A percentile compares a stretch with the other conserved stretches of the same genome.
Evolutionary conservation across 306 rosid species (phyloP).

Genomic region (Quercus wislizeni): DNA sequence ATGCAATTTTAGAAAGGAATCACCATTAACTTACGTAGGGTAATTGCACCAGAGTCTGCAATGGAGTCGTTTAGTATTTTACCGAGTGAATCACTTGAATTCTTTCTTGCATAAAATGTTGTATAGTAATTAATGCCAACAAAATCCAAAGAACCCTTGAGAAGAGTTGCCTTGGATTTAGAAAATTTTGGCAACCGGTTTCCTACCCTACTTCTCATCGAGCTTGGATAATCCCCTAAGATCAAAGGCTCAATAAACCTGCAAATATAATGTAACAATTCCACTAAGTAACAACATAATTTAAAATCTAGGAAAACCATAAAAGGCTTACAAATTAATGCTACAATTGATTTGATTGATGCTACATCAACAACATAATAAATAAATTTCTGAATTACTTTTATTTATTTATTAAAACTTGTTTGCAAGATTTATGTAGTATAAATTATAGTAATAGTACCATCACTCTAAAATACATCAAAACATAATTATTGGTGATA

Average conservation of each 20-base stretch:
- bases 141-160: conserved; percentile 82
- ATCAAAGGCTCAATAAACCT: conserved; percentile 78
- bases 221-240: conserved; percentile 75
- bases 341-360: too few relatives aligned
- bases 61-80: conserved; percentile 39
- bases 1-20: background rate
- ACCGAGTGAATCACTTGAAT: conserved; percentile 22
- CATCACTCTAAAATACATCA: too few relatives aligned
- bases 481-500: background rate
- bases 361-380: too few relatives aligned
- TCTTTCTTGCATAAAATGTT: conserved; percentile 54
- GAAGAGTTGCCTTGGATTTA: conserved; percentile 30
- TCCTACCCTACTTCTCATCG: conserved; percentile 65
- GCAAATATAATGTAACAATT: background rate
- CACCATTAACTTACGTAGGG: conserved; percentile 62
- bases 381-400: too few relatives aligned
- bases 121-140: conserved; percentile 97
- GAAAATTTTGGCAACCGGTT: conserved; percentile 65
- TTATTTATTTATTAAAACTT: too few relatives aligned
- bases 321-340: too few relatives aligned
- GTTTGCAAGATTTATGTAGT: too few relatives aligned
- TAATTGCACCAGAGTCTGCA: conserved; percentile 67
- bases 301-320: too few relatives aligned
- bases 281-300: background rate
- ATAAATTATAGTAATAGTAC: too few relatives aligned